Evolutionary conservation across 2,329 filamentous ascomycete genomes (phyloP).

Genomic region (Botrytis hyacinthi): DNA sequence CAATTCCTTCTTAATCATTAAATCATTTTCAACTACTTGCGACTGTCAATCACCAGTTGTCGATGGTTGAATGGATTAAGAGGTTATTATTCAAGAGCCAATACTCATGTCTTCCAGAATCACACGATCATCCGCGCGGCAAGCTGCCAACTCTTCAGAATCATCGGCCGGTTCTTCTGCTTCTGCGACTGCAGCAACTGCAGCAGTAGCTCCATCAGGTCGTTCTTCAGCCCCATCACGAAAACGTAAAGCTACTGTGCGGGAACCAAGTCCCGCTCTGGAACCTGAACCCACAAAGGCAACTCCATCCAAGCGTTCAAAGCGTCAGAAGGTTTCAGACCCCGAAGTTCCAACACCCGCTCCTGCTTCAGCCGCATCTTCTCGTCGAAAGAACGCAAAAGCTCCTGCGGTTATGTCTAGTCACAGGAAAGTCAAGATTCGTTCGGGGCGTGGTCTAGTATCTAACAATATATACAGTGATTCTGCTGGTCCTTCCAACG

Average conservation of each 20-base stretch:
- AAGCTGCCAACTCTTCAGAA: conserved; percentile 61
- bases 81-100: conserved; percentile 26
- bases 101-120: conserved; percentile 94
- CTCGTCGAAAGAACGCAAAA: conserved; percentile 60
- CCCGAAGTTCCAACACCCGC: conserved; percentile 41
- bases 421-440: conserved; percentile 56
- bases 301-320: conserved; percentile 58
- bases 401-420: conserved; percentile 67
- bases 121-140: conserved; percentile 90
- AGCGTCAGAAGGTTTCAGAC: conserved; percentile 66
- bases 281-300: conserved; percentile 41
- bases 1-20: conserved; percentile 14
- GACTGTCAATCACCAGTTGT: conserved; percentile 25
- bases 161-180: conserved; percentile 41
- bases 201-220: conserved; percentile 42
- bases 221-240: conserved; percentile 52
- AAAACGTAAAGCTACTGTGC: conserved; percentile 72
- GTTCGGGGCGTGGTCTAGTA: conserved; percentile 31
- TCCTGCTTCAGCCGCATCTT: conserved; percentile 42
- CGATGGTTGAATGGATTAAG: conserved; percentile 24
- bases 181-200: conserved; percentile 44
- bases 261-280: conserved; percentile 49
- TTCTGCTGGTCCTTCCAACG: conserved; percentile 62
- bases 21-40: conserved; percentile 23
- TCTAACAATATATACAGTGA: conserved; percentile 46